Evolutionary conservation across 1,139 yeast species (phyloP).

Genomic region (Taphrina pruni): DNA sequence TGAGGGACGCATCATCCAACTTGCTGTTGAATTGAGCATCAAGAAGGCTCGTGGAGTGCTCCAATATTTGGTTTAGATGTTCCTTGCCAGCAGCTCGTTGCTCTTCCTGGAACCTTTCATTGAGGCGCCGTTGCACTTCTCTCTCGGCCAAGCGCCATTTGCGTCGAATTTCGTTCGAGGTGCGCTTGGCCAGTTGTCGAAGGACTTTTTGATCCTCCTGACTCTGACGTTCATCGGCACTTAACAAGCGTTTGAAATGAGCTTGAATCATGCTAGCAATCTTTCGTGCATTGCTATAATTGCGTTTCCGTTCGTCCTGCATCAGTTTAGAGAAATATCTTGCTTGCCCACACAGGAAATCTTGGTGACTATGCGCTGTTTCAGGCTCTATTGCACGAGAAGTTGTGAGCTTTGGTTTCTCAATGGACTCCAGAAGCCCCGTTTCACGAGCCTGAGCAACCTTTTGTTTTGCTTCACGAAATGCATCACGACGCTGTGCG

Average conservation of each 20-base stretch:
- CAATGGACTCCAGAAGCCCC: constrained; percentile 57
- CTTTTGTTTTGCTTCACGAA: constrained; percentile 55
- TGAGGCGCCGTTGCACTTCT: constrained; percentile 55
- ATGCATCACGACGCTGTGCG: constrained; percentile 56
- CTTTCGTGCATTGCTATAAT: constrained; percentile 71
- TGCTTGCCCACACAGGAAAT: constrained; percentile 79
- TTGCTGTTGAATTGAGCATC: constrained; percentile 66
- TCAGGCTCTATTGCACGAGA: constrained; percentile 51
- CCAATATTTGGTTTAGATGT: constrained; percentile 84
- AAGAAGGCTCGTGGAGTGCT: constrained; percentile 85
- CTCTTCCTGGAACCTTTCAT: constrained; percentile 53
- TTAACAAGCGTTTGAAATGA: constrained; percentile 82
- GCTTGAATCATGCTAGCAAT: constrained; percentile 82
- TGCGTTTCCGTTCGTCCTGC: constrained; percentile 68
- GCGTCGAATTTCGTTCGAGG: constrained; percentile 82
- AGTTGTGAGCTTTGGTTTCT: constrained; percentile 54
- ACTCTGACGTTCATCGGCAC: constrained; percentile 82
- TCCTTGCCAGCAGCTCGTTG: constrained; percentile 82
- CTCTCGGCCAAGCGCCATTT: constrained; percentile 92
- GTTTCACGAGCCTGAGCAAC: constrained; percentile 63
- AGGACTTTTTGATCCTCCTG: constrained; percentile 63
- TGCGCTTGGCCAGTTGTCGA: constrained; percentile 72
- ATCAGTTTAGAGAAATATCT: constrained; percentile 72
- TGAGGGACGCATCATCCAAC: constrained; percentile 44
- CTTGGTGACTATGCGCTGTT: constrained; percentile 57